Evolutionary conservation across 345 rosid species (phyloP), one percentile per base, ranked within the genome.

Genomic region (Aethionema arabicum): DNA sequence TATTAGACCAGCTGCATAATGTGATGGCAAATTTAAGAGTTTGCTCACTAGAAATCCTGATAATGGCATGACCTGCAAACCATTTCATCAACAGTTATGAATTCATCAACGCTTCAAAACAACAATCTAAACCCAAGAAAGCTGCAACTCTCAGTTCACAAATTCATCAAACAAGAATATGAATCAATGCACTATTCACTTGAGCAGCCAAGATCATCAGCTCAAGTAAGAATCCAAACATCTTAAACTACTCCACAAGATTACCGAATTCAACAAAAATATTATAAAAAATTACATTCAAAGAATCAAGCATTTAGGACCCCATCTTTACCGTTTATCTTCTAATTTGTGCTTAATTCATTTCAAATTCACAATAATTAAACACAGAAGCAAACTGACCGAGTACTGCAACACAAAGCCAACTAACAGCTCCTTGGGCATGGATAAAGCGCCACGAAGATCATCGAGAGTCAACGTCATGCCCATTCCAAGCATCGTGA

Each of bases 401-500:
- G 93, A 84, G 75, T 86, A 92, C 76, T 92, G 95, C 44, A 92
- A 85, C 10, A 81, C 30, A 52, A 92, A 85, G 36, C 96, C 95
- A 36, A 84, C 63, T 15, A 92, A 12, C 58, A 92, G 67, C 78
- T 92, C 86, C 72, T 81, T 86, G 4, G 95, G 96, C 98, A 88
- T 86, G 45, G 88, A 78, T 6, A 92, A 65, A n/a, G 95, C 95
- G 5, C 77, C 74, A 15, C 89, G 86, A 63, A 88, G 95, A 75
- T 88, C 98, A 50, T 86, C 87, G 7, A 91, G 73, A 11, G 90
- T 83, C 76, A 88, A 88, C 55, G 98, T 86, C 91, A 88, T 86
- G 15, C 95, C 96, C 98, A 88, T 91, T 11, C 98, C 95, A 42
- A 86, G 92, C 96, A 91, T 91, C 3, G 88, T 88, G 59, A 85